phyloP scores from a whole-genome alignment of 2,329 filamentous ascomycete species.

The Botrytis fabae region DNA sequence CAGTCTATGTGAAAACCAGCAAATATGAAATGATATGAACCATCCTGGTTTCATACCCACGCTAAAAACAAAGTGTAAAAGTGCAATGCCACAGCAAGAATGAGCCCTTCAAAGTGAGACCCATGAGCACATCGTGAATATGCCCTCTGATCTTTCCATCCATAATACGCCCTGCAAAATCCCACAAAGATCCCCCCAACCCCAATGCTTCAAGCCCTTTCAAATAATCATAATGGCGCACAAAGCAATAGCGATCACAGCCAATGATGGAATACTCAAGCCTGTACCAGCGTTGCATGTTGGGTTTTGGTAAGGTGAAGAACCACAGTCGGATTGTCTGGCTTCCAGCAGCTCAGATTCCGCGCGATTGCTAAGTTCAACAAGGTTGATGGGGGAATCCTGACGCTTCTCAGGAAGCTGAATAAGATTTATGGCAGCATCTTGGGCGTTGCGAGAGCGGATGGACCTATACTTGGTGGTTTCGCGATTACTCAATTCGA shows the following conservation, averaged over 20 bases:
- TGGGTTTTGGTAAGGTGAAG: conserved; percentile 9
- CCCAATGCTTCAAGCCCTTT: neutral
- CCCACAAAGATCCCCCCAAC: neutral
- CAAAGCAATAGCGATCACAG: neutral
- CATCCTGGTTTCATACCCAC: neutral
- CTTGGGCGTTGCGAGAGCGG: neutral
- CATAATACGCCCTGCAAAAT: neutral
- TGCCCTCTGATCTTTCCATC: neutral
- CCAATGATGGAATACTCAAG: neutral
- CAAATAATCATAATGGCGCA: neutral
- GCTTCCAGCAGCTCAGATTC: neutral
- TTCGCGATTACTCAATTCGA: neutral
- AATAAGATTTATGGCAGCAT: neutral
- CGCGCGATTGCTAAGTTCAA: neutral
- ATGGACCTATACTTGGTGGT: neutral
- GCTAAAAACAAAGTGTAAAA: neutral
- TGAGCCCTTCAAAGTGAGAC: neutral
- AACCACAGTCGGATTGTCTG: conserved; percentile 10
- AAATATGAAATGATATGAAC: neutral
- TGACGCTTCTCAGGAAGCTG: neutral
- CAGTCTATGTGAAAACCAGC: neutral
- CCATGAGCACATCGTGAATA: neutral
- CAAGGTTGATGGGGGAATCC: neutral
- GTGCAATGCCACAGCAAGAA: neutral
- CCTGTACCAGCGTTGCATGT: neutral